Evolutionary conservation across 208 protist species (phyloP).

Genomic region (Polymyxa betae): DNA sequence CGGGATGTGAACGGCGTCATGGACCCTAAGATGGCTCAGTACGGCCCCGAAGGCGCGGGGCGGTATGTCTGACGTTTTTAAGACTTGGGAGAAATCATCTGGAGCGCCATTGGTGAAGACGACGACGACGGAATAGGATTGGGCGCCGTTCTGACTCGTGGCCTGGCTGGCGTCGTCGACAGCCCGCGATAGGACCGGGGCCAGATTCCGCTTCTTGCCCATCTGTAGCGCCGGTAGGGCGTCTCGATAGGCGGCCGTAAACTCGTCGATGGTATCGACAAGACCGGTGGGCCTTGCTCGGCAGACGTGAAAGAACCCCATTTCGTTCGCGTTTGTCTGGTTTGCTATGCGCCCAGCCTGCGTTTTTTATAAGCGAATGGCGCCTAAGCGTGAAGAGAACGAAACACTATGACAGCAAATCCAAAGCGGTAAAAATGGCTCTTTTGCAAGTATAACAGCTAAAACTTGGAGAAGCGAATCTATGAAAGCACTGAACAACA

Average conservation of each 20-base stretch:
- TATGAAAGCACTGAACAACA: too few species aligned
- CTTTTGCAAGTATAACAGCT: too few species aligned
- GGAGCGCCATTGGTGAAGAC: slow-evolving; percentile 44
- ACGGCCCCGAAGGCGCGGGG: neutral
- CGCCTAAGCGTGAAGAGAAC: too few species aligned
- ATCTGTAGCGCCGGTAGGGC: neutral
- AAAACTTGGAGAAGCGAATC: too few species aligned
- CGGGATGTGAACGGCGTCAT: neutral
- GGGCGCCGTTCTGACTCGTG: neutral
- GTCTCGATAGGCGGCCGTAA: neutral
- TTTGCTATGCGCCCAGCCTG: too few species aligned
- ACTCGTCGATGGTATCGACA: neutral
- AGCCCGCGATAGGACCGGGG: neutral
- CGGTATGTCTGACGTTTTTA: neutral
- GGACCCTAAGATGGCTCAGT: neutral
- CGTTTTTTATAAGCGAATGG: too few species aligned
- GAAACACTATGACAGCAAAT: too few species aligned
- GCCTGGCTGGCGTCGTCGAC: neutral
- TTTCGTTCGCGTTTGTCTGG: too few species aligned
- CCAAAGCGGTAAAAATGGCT: too few species aligned
- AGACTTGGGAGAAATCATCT: neutral
- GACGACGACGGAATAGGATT: neutral
- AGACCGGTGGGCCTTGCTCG: too few species aligned
- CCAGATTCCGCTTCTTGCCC: neutral
- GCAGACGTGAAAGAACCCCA: too few species aligned